phyloP scores from a whole-genome alignment of 208 protist species.

The Naegleria gruberi region DNA sequence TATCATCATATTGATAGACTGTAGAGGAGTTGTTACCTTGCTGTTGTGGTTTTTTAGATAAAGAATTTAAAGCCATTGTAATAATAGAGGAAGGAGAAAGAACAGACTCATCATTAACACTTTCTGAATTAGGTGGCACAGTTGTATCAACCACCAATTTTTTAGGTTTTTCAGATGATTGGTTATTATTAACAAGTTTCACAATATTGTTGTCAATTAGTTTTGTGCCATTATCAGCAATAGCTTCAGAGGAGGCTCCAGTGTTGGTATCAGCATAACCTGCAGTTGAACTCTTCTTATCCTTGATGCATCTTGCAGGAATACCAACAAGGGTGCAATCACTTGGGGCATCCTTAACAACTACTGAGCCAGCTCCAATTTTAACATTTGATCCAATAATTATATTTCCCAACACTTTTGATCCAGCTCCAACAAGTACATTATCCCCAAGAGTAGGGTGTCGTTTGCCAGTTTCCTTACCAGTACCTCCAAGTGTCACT shows the following conservation, averaged over 20 bases:
- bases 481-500: slow-evolving; percentile 64
- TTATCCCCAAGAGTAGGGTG: slow-evolving; percentile 72
- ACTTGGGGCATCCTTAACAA: slow-evolving; percentile 29
- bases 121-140: no score
- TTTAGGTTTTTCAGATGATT: no score
- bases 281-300: not conserved
- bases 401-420: slow-evolving; percentile 63
- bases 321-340: slow-evolving; percentile 29
- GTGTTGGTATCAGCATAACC: not conserved
- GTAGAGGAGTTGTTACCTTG: not conserved
- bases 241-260: no score
- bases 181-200: no score
- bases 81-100: not conserved
- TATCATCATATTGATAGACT: not conserved
- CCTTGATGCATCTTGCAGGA: slow-evolving; percentile 21
- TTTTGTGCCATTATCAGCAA: no score
- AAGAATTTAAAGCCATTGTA: not conserved
- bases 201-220: no score
- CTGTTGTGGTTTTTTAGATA: not conserved
- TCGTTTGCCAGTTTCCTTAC: slow-evolving; percentile 31
- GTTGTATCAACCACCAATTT: no score
- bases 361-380: slow-evolving; percentile 49
- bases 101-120: no score
- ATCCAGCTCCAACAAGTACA: slow-evolving; percentile 67
- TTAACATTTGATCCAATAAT: slow-evolving; percentile 59